Evolutionary conservation across 2,329 filamentous ascomycete genomes (phyloP).

Genomic region (Paraconiothyrium sp.): DNA sequence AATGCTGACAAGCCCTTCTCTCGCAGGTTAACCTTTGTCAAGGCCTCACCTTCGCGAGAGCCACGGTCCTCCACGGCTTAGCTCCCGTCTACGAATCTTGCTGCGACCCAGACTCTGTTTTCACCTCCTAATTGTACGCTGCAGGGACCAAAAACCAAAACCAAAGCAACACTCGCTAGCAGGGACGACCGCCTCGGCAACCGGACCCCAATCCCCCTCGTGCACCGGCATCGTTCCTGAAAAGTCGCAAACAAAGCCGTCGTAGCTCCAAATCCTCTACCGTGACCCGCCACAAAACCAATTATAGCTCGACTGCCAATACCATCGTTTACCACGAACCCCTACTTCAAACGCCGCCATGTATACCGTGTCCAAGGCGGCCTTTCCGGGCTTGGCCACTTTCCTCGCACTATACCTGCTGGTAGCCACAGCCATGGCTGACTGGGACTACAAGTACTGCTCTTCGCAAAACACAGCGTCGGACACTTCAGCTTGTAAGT

Average conservation of each 20-base stretch:
- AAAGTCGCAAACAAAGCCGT: conserved; percentile 3
- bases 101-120: not conserved
- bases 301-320: conserved; percentile 18
- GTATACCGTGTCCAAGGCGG: conserved; percentile 21
- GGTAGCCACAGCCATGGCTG: conserved; percentile 24
- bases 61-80: conserved; percentile 15
- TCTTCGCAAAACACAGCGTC: conserved; percentile 56
- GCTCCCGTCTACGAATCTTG: conserved; percentile 12
- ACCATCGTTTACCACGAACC: conserved; percentile 10
- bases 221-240: not conserved
- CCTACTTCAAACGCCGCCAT: conserved; percentile 24
- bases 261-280: conserved; percentile 12
- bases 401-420: conserved; percentile 30
- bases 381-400: conserved; percentile 29
- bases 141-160: not conserved
- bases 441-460: conserved; percentile 52
- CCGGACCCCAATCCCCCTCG: not conserved
- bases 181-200: not conserved
- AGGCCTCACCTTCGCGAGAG: conserved; percentile 5
- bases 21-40: conserved; percentile 13
- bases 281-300: conserved; percentile 9
- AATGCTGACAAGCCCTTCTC: conserved; percentile 22
- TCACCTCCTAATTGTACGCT: not conserved
- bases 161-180: not conserved
- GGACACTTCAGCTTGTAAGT: conserved; percentile 47